Evolutionary conservation across 768 basidiomycete species (phyloP).

Genomic region (Amanita jacksonii): DNA sequence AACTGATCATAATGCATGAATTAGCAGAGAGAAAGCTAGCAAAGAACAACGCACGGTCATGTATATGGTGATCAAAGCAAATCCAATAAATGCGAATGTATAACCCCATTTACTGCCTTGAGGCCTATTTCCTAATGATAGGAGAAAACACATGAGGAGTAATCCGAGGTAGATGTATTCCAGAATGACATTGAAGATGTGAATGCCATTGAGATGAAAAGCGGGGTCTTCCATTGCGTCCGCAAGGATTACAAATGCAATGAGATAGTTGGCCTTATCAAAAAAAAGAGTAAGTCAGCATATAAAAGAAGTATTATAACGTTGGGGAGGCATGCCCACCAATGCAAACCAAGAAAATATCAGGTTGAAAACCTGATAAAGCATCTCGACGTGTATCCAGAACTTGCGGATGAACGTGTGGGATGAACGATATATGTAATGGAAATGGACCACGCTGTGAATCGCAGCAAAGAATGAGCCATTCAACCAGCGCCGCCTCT

Average conservation of each 20-base stretch:
- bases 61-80: conserved; percentile 87
- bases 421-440: conserved; percentile 88
- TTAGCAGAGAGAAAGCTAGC: background rate
- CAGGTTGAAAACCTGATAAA: conserved; percentile 86
- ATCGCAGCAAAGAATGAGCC: conserved; percentile 98
- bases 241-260: conserved; percentile 74
- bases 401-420: conserved; percentile 77
- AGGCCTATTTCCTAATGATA: conserved; percentile 85
- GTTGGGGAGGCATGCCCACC: too few species aligned
- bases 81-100: conserved; percentile 77
- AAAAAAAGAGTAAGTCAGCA: background rate
- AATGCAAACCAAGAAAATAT: conserved; percentile 90
- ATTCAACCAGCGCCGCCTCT: conserved; percentile 94
- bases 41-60: conserved; percentile 77
- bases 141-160: conserved; percentile 78
- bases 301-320: background rate
- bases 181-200: conserved; percentile 67
- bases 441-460: conserved; percentile 87
- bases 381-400: conserved; percentile 90
- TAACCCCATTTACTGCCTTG: conserved; percentile 87
- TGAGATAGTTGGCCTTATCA: conserved; percentile 77
- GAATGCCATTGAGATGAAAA: conserved; percentile 52
- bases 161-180: conserved; percentile 85
- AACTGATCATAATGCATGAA: conserved; percentile 31
- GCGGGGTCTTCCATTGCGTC: conserved; percentile 60